Conservation (phyloP, 495 filamentous ascomycete species). For the Hypoxylon fragiforme region DNA sequence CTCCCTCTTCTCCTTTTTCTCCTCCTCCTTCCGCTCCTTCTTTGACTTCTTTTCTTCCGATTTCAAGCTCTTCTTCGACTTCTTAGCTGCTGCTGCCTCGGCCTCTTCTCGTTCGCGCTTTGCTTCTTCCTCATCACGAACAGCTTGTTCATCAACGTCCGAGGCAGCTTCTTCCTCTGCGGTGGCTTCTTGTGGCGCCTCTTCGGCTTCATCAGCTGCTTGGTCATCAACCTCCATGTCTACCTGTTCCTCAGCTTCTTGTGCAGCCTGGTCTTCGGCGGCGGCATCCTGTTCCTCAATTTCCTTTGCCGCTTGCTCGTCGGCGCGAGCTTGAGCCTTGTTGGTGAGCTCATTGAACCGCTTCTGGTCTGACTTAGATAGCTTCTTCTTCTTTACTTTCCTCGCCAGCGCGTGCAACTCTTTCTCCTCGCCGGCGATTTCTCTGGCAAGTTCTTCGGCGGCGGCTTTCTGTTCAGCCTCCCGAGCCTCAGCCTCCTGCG, state of each 20-base stretch:
- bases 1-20: slow-evolving; percentile 21
- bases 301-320: slow-evolving; percentile 36
- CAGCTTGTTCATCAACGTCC: slow-evolving; percentile 22
- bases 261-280: slow-evolving; percentile 2
- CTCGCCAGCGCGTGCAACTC: slow-evolving; percentile 28
- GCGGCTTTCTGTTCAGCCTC: slow-evolving; percentile 27
- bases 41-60: slow-evolving; percentile 35
- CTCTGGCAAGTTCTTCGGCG: slow-evolving; percentile 32
- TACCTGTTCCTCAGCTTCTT: slow-evolving; percentile 38
- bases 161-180: slow-evolving; percentile 24
- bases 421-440: slow-evolving; percentile 33
- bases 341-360: slow-evolving; percentile 45
- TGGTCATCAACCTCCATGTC: slow-evolving; percentile 39
- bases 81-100: slow-evolving; percentile 43
- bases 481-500: slow-evolving; percentile 20
- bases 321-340: slow-evolving; percentile 37
- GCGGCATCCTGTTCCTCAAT: slow-evolving; percentile 33
- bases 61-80: slow-evolving; percentile 47
- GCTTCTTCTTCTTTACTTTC: slow-evolving; percentile 34
- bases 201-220: slow-evolving; percentile 37
- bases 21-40: slow-evolving; percentile 22
- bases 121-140: slow-evolving; percentile 34
- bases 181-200: slow-evolving; percentile 33
- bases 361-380: slow-evolving; percentile 40
- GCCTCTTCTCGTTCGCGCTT: slow-evolving; percentile 38